phyloP scores from a whole-genome alignment of 331 rosid genomes.

The Arachis monticola region DNA sequence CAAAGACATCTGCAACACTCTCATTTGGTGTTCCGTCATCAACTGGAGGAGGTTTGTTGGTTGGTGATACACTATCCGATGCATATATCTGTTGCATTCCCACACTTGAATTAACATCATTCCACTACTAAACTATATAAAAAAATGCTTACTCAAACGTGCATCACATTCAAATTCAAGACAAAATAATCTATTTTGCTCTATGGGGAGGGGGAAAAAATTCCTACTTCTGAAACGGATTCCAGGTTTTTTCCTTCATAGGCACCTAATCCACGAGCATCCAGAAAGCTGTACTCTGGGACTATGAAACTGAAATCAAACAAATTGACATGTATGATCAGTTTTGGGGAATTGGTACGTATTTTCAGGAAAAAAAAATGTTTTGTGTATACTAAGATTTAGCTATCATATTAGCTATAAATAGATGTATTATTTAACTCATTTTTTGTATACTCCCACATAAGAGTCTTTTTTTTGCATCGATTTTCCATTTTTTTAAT shows the following conservation, averaged over 20 bases:
- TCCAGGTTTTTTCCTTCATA: conserved; percentile 87
- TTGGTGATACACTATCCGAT: conserved; percentile 70
- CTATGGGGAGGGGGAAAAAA: conserved; percentile 24
- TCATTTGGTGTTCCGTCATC: conserved; percentile 94
- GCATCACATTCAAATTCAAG: no score
- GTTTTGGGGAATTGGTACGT: conserved; percentile 1
- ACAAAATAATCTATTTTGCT: no score
- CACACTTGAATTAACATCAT: conserved; percentile 4
- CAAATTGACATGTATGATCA: conserved; percentile 20
- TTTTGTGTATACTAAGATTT: no score
- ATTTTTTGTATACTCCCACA: no score
- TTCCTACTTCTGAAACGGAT: conserved; percentile 70
- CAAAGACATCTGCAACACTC: conserved; percentile 87
- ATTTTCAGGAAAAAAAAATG: neutral
- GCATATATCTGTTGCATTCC: conserved; percentile 67
- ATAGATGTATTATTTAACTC: no score
- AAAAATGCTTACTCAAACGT: neutral
- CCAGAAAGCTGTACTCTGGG: conserved; percentile 94
- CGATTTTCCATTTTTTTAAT: no score
- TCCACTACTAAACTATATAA: neutral
- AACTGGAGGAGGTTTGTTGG: conserved; percentile 75
- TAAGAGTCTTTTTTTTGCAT: no score
- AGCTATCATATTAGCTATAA: no score
- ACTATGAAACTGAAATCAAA: conserved; percentile 76
- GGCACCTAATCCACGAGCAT: conserved; percentile 91